These are phyloP conservation scores for Phytophthora foliorum DNA, from an alignment of 352 stramenopile genomes.

Conservation along the genomic window DNA sequence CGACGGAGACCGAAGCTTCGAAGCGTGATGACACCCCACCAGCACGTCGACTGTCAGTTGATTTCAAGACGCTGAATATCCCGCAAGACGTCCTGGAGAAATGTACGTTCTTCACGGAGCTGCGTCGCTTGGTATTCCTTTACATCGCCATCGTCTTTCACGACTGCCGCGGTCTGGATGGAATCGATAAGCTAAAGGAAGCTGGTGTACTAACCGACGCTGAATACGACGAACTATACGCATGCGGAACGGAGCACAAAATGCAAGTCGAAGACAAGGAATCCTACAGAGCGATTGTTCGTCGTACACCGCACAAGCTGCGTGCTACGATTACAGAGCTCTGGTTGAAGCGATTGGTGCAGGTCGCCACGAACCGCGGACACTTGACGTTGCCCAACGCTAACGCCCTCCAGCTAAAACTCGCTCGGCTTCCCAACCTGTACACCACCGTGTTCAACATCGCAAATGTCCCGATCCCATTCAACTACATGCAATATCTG, in stretches of 20 bases:
- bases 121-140: conserved; percentile 81
- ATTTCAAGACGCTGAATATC: conserved; percentile 43
- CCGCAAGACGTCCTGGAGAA: conserved; percentile 72
- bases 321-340: conserved; percentile 82
- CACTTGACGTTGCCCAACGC: conserved; percentile 68
- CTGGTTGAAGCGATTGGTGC: conserved; percentile 81
- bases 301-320: conserved; percentile 75
- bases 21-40: conserved; percentile 7
- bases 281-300: conserved; percentile 66
- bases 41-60: conserved; percentile 2
- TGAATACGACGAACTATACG: conserved; percentile 79
- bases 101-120: conserved; percentile 80
- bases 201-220: conserved; percentile 64
- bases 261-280: conserved; percentile 44
- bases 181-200: conserved; percentile 72
- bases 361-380: conserved; percentile 67
- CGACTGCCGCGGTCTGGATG: conserved; percentile 73
- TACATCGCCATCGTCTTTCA: conserved; percentile 90
- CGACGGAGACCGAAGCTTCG: background rate
- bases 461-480: conserved; percentile 86
- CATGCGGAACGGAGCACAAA: conserved; percentile 68
- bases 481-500: conserved; percentile 90
- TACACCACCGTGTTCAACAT: conserved; percentile 90
- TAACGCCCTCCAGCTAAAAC: conserved; percentile 70
- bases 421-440: conserved; percentile 71